These are phyloP conservation scores for Fusarium continuum DNA, from an alignment of 2,329 filamentous ascomycete species.

Conservation along the genomic window DNA sequence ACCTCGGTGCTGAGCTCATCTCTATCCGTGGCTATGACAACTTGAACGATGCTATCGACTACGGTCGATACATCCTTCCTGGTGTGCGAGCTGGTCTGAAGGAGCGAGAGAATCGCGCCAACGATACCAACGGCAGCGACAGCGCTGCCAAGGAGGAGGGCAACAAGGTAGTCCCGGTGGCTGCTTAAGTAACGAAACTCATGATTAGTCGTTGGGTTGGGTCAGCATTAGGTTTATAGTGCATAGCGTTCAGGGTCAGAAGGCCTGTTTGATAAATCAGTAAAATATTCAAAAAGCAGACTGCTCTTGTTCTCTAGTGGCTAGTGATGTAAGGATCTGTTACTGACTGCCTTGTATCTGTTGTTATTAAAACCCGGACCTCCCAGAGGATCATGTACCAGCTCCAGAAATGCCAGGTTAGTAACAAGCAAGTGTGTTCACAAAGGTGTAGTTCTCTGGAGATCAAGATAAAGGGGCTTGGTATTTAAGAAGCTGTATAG, in stretches of 20 bases:
- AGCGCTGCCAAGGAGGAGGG: background rate
- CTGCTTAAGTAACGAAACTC: background rate
- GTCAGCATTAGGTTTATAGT: background rate
- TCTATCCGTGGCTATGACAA: slow-evolving; percentile 71
- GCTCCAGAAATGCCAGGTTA: too few species aligned
- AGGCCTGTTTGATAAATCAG: background rate
- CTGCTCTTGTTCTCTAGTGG: background rate
- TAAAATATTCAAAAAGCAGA: background rate
- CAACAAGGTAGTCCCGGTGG: background rate
- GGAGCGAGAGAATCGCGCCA: slow-evolving; percentile 36
- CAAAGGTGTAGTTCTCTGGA: too few species aligned
- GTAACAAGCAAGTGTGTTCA: too few species aligned
- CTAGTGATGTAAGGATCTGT: background rate
- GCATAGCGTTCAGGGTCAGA: background rate
- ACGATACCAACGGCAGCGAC: slow-evolving; percentile 11
- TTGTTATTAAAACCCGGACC: too few species aligned
- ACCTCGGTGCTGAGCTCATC: slow-evolving; percentile 65
- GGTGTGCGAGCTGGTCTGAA: slow-evolving; percentile 53
- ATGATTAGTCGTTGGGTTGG: background rate
- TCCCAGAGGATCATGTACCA: too few species aligned
- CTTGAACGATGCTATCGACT: slow-evolving; percentile 67
- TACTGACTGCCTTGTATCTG: background rate
- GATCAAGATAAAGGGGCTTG: too few species aligned
- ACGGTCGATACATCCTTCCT: slow-evolving; percentile 65
- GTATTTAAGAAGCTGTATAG: too few species aligned